Evolutionary conservation across 257 asterid species (phyloP), one percentile per base, ranked within the genome.

Genomic region (Cinchona pubescens): DNA sequence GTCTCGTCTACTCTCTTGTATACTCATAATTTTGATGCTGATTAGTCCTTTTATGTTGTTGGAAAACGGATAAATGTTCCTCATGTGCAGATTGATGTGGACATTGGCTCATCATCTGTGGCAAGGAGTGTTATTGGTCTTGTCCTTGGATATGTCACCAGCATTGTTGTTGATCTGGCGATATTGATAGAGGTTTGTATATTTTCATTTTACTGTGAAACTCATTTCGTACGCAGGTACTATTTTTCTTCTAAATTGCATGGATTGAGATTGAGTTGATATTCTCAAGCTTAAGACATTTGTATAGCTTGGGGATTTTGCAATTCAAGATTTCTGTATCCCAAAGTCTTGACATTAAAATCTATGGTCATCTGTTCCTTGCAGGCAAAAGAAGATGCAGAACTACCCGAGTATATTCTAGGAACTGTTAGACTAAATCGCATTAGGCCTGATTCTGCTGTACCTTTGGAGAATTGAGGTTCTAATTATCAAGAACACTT

Each of bases 21-120:
- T n/a, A n/a, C n/a, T 25, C 32, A 11, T 25, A 56, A 56, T 11
- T 56, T 56, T 56, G 34, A 13, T 10, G 18, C 35, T 66, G 51
- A 40, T 40, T 40, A 67, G 55, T 42, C 12, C 42, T 40, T 66
- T 13, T 27, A 38, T n/a, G n/a, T 55, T 56, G 25, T 58, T 40
- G 30, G 63, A 21, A 30, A 15, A 30, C 68, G 53, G 7, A 71
- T 32, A 11, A 73, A 56, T 27, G 69, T 34, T 60, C 25, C 77
- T 75, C 40, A 46, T 43, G n/a, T 78, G 84, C 97, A 95, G 99
- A 90, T 95, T 79, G 99, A 92, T 76, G 92, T 95, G 75, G 99
- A 92, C 86, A 92, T 95, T 75, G 99, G 99, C 71, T 95, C 99
- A 37, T 95, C 99, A 48, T 92, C 99, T 30, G 99, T 95, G 63